Conservation (phyloP, 495 filamentous ascomycete species). For the Lasiosphaeria miniovina region DNA sequence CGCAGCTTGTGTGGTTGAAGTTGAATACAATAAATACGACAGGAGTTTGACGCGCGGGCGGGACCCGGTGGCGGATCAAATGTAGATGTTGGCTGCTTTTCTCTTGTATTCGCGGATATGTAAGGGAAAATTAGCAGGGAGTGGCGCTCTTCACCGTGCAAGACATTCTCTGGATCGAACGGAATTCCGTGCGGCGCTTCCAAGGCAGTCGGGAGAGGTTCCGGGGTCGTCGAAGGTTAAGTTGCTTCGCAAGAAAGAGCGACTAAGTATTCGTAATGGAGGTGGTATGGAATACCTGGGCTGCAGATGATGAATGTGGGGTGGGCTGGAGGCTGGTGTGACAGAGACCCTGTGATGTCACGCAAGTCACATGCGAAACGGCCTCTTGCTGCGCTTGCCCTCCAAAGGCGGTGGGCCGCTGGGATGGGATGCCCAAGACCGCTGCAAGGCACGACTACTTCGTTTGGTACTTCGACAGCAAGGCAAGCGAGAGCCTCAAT, state of each 20-base stretch:
- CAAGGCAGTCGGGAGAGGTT: no score
- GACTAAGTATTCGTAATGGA: background rate
- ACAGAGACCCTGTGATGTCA: slow-evolving; percentile 18
- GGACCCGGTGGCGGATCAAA: background rate
- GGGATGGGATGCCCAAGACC: no score
- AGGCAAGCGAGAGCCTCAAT: no score
- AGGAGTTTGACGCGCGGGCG: background rate
- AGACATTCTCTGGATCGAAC: no score
- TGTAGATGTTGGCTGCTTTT: background rate
- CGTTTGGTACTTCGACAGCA: no score
- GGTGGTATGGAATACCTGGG: background rate
- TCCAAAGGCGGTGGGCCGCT: no score
- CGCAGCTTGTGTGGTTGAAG: slow-evolving; percentile 1
- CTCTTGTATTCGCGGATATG: no score
- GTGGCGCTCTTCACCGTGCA: no score
- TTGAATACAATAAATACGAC: background rate
- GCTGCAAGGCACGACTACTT: no score
- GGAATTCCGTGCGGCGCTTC: no score
- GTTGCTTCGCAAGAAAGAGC: background rate
- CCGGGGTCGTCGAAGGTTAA: background rate
- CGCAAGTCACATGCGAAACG: slow-evolving; percentile 20
- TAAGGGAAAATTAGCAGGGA: no score
- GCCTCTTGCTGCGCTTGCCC: background rate
- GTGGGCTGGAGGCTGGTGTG: background rate
- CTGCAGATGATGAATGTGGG: no score